Evolutionary conservation across 2,329 filamentous ascomycete species (phyloP).

Genomic region (Sporothrix variecibatus): DNA sequence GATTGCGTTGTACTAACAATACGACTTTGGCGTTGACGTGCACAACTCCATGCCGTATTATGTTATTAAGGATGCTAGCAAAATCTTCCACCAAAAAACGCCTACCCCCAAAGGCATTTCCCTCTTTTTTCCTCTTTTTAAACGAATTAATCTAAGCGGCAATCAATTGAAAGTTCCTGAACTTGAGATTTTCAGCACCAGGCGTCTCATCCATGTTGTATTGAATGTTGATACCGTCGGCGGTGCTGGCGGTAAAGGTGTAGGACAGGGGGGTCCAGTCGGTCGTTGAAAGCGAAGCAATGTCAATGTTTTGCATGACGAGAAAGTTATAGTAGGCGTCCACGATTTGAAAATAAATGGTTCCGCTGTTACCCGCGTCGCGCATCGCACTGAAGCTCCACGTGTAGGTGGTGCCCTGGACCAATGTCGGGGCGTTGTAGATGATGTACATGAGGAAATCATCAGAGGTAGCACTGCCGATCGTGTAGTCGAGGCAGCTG

Average conservation of each 20-base stretch:
- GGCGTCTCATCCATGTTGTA: background rate
- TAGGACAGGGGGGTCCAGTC: background rate
- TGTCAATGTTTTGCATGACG: background rate
- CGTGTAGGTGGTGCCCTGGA: background rate
- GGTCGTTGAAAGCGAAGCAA: background rate
- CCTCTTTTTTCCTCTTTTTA: background rate
- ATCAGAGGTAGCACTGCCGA: background rate
- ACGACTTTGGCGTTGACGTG: too few relatives aligned
- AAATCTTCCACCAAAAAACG: background rate
- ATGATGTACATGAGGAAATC: background rate
- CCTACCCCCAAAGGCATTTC: background rate
- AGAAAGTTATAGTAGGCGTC: background rate
- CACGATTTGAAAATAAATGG: background rate
- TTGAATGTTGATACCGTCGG: background rate
- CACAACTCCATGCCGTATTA: background rate
- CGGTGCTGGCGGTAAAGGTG: background rate
- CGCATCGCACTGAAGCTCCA: background rate
- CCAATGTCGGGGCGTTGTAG: background rate
- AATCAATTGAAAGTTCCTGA: background rate
- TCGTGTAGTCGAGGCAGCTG: background rate
- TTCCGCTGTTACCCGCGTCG: background rate
- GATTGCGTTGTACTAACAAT: too few relatives aligned
- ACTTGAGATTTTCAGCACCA: background rate
- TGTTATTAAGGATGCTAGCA: background rate
- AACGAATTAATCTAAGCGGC: background rate